Base-by-base conservation (phyloP, 129 eudicot species). In the Tagetes patula region DNA sequence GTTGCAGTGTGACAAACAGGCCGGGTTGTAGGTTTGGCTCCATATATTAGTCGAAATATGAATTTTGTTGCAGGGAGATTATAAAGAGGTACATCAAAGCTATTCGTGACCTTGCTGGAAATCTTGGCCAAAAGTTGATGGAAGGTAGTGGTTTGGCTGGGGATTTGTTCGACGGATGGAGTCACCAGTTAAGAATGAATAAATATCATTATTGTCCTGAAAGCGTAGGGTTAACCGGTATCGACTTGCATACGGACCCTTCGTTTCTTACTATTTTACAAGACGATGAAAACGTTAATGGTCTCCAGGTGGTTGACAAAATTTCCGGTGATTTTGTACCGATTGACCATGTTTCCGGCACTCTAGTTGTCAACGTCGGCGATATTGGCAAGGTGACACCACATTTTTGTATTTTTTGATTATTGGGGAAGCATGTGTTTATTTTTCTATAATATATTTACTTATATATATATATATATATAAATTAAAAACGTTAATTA, bases 301-400 rank as follows among this genome's bases (percentile, higher is more conserved):
- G 60, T 1, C 60, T 54, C 34, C 34, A 54, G 3, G 0, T 54
- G 2, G 60, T 54, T 20, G 34, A 54, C 60, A 54, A 54, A 54
- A 14, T 54, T 1, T 54, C 34, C 60, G 36, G 34, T 3, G 60
- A 20, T 9, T 54, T 54, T 54, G 10, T 27, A 6, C 60, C 60
- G 34, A 34, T 54, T 54, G 60, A 54, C 33, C 9, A 54, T 0
- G 60, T 54, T 20, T 20, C 60, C 11, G 60, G 11, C 10, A 20
- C 60, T 20, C 60, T 54, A 54, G 60, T 54, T 5, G 60, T 54
- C 60, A 54, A 20, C 60, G 3, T 54, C 60, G 60, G 60, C 34
- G 60, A 54, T 54, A 54, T 54, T 54, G 60, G 60, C 60, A 54
- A 54, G 60, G 60, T 54, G 60, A 56, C 63, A 30, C 33, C 2